Evolutionary conservation across 768 basidiomycete species (phyloP).

Genomic region (Butyriboletus loyo): DNA sequence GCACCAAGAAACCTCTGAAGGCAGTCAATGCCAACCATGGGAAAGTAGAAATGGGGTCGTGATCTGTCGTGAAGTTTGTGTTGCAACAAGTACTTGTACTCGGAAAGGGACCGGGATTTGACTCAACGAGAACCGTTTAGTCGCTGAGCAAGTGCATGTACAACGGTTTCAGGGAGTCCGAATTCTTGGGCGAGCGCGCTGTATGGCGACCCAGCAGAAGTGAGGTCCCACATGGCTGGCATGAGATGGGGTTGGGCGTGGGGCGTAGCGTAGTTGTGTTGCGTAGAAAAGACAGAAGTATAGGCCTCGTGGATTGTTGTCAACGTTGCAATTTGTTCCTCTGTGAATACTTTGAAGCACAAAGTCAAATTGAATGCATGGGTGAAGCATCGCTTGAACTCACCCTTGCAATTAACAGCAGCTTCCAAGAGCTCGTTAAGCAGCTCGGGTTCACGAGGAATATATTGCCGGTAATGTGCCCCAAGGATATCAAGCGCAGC

Average conservation of each 20-base stretch:
- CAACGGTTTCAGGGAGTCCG: constrained; percentile 65
- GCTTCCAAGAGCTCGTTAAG: constrained; percentile 43
- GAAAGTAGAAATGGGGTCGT: constrained; percentile 10
- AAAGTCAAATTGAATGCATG: neutral
- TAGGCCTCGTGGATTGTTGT: constrained; percentile 40
- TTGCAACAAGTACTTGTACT: neutral
- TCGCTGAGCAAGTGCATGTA: constrained; percentile 65
- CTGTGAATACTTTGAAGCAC: constrained; percentile 51
- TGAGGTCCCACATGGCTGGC: constrained; percentile 22
- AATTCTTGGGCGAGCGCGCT: constrained; percentile 69
- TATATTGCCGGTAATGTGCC: constrained; percentile 41
- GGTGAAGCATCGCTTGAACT: constrained; percentile 37
- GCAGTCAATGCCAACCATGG: constrained; percentile 28
- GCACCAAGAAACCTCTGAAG: constrained; percentile 24
- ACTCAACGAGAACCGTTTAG: constrained; percentile 33
- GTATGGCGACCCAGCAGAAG: constrained; percentile 28
- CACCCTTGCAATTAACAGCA: constrained; percentile 60
- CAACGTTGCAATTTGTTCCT: constrained; percentile 53
- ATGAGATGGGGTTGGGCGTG: constrained; percentile 11
- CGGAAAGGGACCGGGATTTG: neutral
- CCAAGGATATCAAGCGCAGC: constrained; percentile 60
- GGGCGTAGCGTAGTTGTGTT: constrained; percentile 1
- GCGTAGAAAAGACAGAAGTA: constrained; percentile 15
- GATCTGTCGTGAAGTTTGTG: constrained; percentile 17
- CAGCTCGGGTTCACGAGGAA: constrained; percentile 38